phyloP scores from a whole-genome alignment of 768 basidiomycete genomes.

The Hydnum rufescens region DNA sequence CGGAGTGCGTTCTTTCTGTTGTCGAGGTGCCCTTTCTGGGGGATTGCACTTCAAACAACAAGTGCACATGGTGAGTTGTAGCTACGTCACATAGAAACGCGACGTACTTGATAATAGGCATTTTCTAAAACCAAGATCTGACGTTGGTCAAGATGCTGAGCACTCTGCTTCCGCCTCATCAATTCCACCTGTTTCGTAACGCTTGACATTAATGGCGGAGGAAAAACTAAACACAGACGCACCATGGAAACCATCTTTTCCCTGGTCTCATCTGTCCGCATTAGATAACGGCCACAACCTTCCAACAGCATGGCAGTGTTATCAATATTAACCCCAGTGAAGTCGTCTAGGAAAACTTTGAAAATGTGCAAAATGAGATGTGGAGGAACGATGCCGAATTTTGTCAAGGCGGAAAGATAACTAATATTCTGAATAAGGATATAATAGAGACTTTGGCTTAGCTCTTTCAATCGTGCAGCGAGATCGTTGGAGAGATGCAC shows the following conservation, averaged over 20 bases:
- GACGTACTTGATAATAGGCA: slow-evolving; percentile 79
- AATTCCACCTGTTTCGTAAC: slow-evolving; percentile 48
- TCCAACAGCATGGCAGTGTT: slow-evolving; percentile 82
- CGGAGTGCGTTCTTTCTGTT: slow-evolving; percentile 66
- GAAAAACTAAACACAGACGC: slow-evolving; percentile 8
- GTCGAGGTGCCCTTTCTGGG: slow-evolving; percentile 71
- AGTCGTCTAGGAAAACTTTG: slow-evolving; percentile 94
- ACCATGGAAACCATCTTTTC: slow-evolving; percentile 84
- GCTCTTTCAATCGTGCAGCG: not conserved
- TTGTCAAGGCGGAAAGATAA: slow-evolving; percentile 83
- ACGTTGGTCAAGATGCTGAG: slow-evolving; percentile 83
- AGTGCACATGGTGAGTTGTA: slow-evolving; percentile 4
- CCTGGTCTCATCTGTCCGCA: slow-evolving; percentile 72
- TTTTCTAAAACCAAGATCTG: slow-evolving; percentile 85
- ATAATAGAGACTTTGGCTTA: not conserved
- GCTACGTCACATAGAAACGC: not conserved
- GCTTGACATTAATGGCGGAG: not conserved
- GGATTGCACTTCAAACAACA: slow-evolving; percentile 62
- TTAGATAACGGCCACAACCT: slow-evolving; percentile 79
- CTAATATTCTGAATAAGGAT: slow-evolving; percentile 45
- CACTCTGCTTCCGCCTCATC: slow-evolving; percentile 83
- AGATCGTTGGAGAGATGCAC: slow-evolving; percentile 21
- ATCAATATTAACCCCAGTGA: slow-evolving; percentile 81
- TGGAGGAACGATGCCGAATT: slow-evolving; percentile 76
- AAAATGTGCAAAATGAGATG: slow-evolving; percentile 89